Evolutionary conservation across 495 filamentous ascomycete species (phyloP).

Genomic region (Xylaria venustula): DNA sequence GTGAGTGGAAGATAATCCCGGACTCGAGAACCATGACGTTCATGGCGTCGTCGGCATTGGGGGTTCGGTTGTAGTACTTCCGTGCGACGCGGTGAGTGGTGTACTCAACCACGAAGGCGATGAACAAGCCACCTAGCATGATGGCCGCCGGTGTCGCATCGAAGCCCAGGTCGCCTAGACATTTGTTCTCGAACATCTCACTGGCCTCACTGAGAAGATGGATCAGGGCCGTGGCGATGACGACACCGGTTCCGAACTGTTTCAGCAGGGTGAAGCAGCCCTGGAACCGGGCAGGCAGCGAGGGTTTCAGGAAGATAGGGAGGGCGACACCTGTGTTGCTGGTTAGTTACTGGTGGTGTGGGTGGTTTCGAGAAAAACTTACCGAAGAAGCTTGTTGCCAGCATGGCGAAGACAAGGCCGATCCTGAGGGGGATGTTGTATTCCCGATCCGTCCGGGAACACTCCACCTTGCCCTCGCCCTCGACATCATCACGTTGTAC

Average conservation of each 20-base stretch:
- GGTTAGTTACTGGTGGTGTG: background rate
- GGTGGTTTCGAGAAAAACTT: slow-evolving; percentile 5
- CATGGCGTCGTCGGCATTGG: slow-evolving; percentile 43
- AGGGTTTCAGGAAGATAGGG: slow-evolving; percentile 42
- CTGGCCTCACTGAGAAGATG: slow-evolving; percentile 66
- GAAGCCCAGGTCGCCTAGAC: slow-evolving; percentile 58
- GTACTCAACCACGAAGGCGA: slow-evolving; percentile 62
- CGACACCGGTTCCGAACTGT: slow-evolving; percentile 74
- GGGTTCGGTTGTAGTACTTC: slow-evolving; percentile 20
- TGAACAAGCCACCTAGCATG: slow-evolving; percentile 63
- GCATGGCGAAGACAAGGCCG: slow-evolving; percentile 59
- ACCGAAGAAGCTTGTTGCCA: slow-evolving; percentile 47
- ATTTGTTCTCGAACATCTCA: slow-evolving; percentile 63
- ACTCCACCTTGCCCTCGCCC: slow-evolving; percentile 35
- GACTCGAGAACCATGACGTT: slow-evolving; percentile 64
- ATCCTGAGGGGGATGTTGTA: slow-evolving; percentile 60
- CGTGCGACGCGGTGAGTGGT: slow-evolving; percentile 51
- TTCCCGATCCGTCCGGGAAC: slow-evolving; percentile 42
- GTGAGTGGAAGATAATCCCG: slow-evolving; percentile 71
- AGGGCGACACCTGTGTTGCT: slow-evolving; percentile 34
- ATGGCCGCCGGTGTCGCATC: slow-evolving; percentile 62
- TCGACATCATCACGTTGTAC: no score
- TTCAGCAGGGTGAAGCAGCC: slow-evolving; percentile 54
- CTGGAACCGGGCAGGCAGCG: slow-evolving; percentile 28
- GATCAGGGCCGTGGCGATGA: slow-evolving; percentile 69